Base-by-base conservation (phyloP, 148 eudicot species). In the Cornus controversa region DNA sequence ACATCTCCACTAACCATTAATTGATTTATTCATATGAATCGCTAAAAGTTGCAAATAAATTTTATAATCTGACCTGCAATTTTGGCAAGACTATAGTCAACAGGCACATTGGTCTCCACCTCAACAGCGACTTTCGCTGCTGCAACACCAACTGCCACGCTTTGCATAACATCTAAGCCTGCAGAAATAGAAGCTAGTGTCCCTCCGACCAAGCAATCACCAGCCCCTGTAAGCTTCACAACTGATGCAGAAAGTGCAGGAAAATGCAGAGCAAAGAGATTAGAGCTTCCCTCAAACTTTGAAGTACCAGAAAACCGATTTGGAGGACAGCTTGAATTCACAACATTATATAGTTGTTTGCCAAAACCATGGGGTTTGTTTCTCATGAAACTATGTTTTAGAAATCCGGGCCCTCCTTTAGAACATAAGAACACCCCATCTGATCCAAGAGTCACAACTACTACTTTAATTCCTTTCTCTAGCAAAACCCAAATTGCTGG, bases 191-290 rank as follows among this genome's bases (percentile, higher is more conserved):
- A 87, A 64, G 99, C 93, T 71, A 96, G 45, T 24, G 87, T 67
- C 67, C 97, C 99, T 70, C 99, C 98, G 80, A 93, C 99, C 71
- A 96, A 84, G 80, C 98, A 96, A 88, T 96, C 98, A 66, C 98
- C 99, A 67, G 99, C 99, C 27, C 98, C 99, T 26, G 97, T 92
- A 78, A 96, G 90, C 81, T 92, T 90, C 75, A 84, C 85, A 73
- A 96, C 91, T 29, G 88, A 81, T 8, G 95, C 89, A 80, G 91
- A 74, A 72, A 92, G 87, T 40, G 99, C 98, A 68, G 99, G 97
- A 76, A 87, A 96, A 83, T 96, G 98, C 79, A 88, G 81, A 27
- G 73, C 90, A 57, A 77, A 84, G 34, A 89, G 77, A 53, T 71
- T 78, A 67, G 88, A 85, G 71, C 83, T 74, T 29, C 84, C 82